Percentiles rank a stretch among this genome's conserved stretches.
These are phyloP conservation scores for Podosphaera xanthii DNA, from an alignment of 2,329 filamentous ascomycete species.

Conservation along the genomic window DNA sequence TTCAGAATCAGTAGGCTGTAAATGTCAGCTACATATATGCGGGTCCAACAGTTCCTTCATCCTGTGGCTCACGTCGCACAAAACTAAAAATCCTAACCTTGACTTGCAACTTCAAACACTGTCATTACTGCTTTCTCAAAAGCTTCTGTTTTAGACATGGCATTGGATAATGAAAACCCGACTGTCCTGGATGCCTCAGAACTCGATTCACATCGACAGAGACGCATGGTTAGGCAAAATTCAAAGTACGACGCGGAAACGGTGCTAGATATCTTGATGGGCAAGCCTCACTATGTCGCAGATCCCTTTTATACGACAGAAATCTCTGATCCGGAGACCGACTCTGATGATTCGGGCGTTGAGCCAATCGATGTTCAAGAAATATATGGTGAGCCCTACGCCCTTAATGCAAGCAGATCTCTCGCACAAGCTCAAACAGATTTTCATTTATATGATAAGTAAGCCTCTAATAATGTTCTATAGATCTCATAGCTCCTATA, in stretches of 20 bases:
- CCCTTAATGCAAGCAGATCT: neutral
- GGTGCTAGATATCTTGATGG: constrained; percentile 12
- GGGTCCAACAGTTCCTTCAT: no score
- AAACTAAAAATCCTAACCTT: no score
- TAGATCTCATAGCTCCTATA: constrained; percentile 84
- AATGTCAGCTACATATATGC: no score
- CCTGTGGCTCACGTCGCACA: no score
- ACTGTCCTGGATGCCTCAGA: constrained; percentile 76
- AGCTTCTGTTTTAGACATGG: neutral
- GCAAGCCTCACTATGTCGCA: constrained; percentile 12
- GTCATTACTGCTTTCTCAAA: neutral
- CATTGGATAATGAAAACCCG: constrained; percentile 62
- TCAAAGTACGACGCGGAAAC: constrained; percentile 10
- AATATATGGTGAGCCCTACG: constrained; percentile 48
- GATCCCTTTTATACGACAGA: constrained; percentile 18
- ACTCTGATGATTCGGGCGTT: constrained; percentile 31
- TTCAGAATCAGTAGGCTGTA: no score
- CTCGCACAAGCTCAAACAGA: neutral
- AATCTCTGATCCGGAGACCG: constrained; percentile 15
- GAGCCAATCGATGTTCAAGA: constrained; percentile 94
- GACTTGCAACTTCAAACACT: no score
- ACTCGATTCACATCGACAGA: constrained; percentile 54
- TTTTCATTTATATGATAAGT: neutral
- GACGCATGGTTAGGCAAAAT: constrained; percentile 25
- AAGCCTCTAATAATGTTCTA: constrained; percentile 9